Base-by-base conservation (phyloP, 345 rosid species). In the Balakata baccata region DNA sequence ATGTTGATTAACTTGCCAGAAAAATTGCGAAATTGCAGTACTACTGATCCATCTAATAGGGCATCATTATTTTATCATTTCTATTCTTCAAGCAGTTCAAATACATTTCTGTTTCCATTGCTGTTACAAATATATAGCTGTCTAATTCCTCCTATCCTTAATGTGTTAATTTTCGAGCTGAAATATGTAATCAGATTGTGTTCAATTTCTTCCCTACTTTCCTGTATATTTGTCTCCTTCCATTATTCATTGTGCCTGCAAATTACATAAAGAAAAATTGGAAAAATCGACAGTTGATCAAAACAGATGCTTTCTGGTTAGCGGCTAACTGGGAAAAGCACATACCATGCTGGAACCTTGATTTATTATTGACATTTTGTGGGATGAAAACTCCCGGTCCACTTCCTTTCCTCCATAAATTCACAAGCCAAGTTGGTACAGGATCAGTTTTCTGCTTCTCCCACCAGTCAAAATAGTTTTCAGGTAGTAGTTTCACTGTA, bases 371-470 rank as follows among this genome's bases (percentile, higher is more conserved):
- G 22, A 51, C 72, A 39, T 57, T 43, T 13, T 43, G 86, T 34
- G 90, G 92, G 74, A 86, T 88, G 78, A 86, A 86, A 3, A 86
- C 92, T 7, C 90, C 90, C 0, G 90, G 87, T 69, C 89, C 92
- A 43, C 49, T 78, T 14, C 83, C 70, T 11, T 53, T 75, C 58
- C 81, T 69, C 79, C 82, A 78, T 47, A 72, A 53, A 23, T 83
- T 78, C 6, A 67, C 66, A 3, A 61, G 76, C 87, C 84, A 75
- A 34, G 70, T 52, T 2, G 79, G 88, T 6, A 75, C 76, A 0
- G 70, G 41, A 50, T 75, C 39, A 7, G 16, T n/a, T 1, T 64
- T 66, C 70, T 47, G 61, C 12, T 20, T 63, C 18, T 64, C 81
- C 69, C 78, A 52, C 77, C 79, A 80, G 62, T 11, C 63, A 77